Conservation (phyloP, 2,329 filamentous ascomycete species). For the Acephala macrosclerotiorum region DNA sequence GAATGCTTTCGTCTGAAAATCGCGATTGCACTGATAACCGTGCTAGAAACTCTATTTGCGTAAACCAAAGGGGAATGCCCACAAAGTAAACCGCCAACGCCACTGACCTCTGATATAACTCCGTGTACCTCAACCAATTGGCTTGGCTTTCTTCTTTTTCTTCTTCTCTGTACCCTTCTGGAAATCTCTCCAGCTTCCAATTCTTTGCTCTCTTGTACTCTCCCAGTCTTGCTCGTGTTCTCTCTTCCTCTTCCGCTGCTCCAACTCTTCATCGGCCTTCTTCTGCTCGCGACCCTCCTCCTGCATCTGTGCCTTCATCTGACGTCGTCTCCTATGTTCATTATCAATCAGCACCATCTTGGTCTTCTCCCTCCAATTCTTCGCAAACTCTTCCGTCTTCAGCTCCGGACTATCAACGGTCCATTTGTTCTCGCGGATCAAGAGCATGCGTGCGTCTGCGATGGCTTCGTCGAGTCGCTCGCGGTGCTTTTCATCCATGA, state of each 20-base stretch:
- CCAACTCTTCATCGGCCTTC: constrained; percentile 84
- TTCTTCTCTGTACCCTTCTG: constrained; percentile 74
- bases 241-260: constrained; percentile 82
- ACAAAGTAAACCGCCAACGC: constrained; percentile 12
- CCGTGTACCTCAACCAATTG: constrained; percentile 37
- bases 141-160: constrained; percentile 67
- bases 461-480: constrained; percentile 91
- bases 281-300: constrained; percentile 92
- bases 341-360: constrained; percentile 91
- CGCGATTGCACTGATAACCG: background rate
- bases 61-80: background rate
- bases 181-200: constrained; percentile 93
- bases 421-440: constrained; percentile 95
- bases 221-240: constrained; percentile 98
- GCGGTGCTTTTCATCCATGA: constrained; percentile 95
- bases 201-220: constrained; percentile 86
- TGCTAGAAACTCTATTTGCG: background rate
- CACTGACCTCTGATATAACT: constrained; percentile 19
- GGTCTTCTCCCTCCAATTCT: constrained; percentile 89
- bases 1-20: background rate
- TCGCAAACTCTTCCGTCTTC: constrained; percentile 82
- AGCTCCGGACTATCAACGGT: constrained; percentile 88
- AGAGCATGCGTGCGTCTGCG: constrained; percentile 90
- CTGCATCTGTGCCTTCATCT: constrained; percentile 93
- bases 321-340: constrained; percentile 82